Evolutionary conservation across 1,284 basidiomycete species (phyloP), one percentile per base, ranked within the genome.

Genomic region (Quambalaria eucalypti): DNA sequence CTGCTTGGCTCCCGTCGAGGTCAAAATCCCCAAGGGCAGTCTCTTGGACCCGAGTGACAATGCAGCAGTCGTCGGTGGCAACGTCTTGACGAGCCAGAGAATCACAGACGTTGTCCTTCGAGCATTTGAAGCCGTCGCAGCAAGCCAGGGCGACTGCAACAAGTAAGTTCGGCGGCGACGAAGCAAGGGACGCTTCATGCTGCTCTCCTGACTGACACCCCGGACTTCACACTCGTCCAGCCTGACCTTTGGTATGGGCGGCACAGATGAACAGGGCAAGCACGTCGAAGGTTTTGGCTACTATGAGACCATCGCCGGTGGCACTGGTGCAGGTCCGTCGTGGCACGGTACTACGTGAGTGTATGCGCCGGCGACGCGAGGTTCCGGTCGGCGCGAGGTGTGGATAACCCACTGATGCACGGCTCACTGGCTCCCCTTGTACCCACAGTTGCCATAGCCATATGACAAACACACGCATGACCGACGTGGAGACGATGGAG

Each of bases 221-320:
- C 23, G n/a, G 19, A 26, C 56, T 64, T 60, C 87, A 87, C 73
- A 93, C 91, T n/a, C n/a, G n/a, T n/a, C n/a, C n/a, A n/a, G n/a
- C 73, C 78, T 97, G 46, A 96, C 92, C 0, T 97, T 96, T 69
- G 90, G 90, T 10, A 80, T 84, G 0, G 90, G 88, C 23, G 90
- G 90, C 4, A 90, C 90, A 75, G 85, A 88, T 71, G 83, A 83
- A 62, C 81, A 87, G 1, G 90, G 88, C 0, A 83, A 83, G 82
- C 62, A 80, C 82, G 59, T 82, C 21, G 70, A 84, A 38, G 91
- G 91, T 16, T 96, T 89, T 85, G 92, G 92, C 1, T 95, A 93
- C 77, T 95, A 95, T 75, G 91, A 95, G 86, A 93, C 88, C 0
- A 93, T 96, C 55, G 88, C 88, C 7, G 92, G 92, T 10, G 92